Conservation (phyloP, 169 alveolate genomes). For the Prorocentrum cordatum region DNA sequence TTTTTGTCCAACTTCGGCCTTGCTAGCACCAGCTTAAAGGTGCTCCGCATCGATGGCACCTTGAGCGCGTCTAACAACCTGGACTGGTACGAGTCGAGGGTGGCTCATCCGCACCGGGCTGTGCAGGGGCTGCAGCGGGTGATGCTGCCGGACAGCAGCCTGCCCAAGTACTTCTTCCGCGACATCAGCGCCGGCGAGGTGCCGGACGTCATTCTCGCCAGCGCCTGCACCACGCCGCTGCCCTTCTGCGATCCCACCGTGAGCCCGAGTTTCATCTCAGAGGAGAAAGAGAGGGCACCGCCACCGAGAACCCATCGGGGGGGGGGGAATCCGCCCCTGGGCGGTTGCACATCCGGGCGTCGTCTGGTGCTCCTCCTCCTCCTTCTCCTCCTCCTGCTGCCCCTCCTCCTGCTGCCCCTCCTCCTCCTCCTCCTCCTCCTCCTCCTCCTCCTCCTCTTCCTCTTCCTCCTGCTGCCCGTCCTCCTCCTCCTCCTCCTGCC, state of each 20-base stretch:
- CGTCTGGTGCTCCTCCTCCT: too few relatives aligned
- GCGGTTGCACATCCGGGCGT: too few relatives aligned
- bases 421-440: too few relatives aligned
- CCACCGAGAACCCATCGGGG: too few relatives aligned
- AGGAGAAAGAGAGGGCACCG: too few relatives aligned
- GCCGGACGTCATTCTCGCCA: not conserved
- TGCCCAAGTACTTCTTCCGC: constrained; percentile 7
- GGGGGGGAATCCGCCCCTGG: too few relatives aligned
- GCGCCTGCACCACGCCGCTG: not conserved
- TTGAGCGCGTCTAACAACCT: not conserved
- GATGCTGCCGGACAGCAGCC: not conserved
- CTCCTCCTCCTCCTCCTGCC: too few relatives aligned
- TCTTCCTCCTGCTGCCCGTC: too few relatives aligned
- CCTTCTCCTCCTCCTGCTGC: too few relatives aligned
- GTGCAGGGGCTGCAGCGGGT: not conserved
- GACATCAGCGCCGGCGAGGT: not conserved
- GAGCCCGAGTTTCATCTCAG: too few relatives aligned
- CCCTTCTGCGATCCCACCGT: not conserved
- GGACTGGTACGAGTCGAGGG: constrained; percentile 15
- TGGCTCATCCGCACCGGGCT: constrained; percentile 13
- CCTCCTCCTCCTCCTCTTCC: too few relatives aligned
- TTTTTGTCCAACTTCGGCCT: not conserved
- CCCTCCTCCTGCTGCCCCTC: too few relatives aligned
- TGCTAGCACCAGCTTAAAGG: not conserved
- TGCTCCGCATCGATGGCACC: constrained; percentile 9